Percentiles rank a stretch among this genome's conserved stretches.
phyloP scores from a whole-genome alignment of 805 yeast species.

The Candida ovalis region DNA sequence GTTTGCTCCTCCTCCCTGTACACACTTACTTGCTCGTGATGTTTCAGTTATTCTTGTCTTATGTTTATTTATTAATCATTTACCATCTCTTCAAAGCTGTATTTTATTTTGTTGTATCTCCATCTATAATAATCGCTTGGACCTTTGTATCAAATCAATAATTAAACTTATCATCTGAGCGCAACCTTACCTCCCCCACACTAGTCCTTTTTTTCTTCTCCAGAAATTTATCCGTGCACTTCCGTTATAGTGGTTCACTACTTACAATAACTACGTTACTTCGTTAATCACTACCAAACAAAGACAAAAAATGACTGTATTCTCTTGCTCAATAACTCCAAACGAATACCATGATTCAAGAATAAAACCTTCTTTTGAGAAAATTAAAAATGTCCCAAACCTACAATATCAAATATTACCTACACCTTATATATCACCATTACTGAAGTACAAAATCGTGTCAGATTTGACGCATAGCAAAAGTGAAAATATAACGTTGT shows the following conservation, averaged over 20 bases:
- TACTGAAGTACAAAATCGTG: background rate
- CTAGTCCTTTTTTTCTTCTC: background rate
- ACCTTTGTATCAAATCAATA: no score
- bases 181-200: background rate
- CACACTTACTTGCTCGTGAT: no score
- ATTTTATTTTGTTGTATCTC: background rate
- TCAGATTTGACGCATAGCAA: background rate
- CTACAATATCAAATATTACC: slow-evolving; percentile 1
- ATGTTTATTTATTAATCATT: no score
- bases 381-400: background rate
- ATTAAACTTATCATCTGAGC: no score
- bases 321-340: slow-evolving; percentile 1
- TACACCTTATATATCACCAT: background rate
- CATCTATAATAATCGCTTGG: no score
- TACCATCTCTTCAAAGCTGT: no score
- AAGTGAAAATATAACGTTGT: background rate
- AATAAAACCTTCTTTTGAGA: background rate
- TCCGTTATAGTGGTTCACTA: no score
- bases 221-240: background rate
- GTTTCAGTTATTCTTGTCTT: no score
- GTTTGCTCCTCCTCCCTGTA: no score
- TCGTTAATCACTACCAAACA: background rate
- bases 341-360: slow-evolving; percentile 1
- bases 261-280: no score
- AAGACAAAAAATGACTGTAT: background rate